A percentile compares a stretch with the other conserved stretches of the same genome.
Conservation (phyloP, 768 basidiomycete genomes). For the Termitomyces eurrhizus region DNA sequence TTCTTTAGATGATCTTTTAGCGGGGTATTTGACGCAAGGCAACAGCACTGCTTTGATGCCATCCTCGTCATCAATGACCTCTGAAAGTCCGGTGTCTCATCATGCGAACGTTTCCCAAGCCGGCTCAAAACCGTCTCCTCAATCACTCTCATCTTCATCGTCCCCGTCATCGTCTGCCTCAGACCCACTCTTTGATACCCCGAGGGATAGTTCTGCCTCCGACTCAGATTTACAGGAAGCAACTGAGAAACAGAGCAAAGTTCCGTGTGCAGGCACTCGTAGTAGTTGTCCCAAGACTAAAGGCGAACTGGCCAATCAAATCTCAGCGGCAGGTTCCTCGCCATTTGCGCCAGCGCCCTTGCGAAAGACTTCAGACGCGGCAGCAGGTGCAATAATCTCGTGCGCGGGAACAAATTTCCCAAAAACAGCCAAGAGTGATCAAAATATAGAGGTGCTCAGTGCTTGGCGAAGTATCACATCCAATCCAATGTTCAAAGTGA, state of each 20-base stretch:
- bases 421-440: slow-evolving; percentile 60
- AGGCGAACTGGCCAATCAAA: slow-evolving; percentile 45
- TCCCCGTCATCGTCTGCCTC: slow-evolving; percentile 28
- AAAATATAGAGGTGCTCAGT: slow-evolving; percentile 72
- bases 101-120: slow-evolving; percentile 25
- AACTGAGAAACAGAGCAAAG: slow-evolving; percentile 14
- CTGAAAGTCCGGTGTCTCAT: slow-evolving; percentile 58
- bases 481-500: slow-evolving; percentile 72
- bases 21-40: slow-evolving; percentile 29
- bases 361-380: slow-evolving; percentile 40
- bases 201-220: slow-evolving; percentile 28
- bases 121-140: slow-evolving; percentile 16
- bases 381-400: slow-evolving; percentile 50
- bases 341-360: slow-evolving; percentile 45
- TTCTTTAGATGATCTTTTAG: slow-evolving; percentile 45
- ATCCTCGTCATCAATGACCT: slow-evolving; percentile 29
- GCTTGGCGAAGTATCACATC: slow-evolving; percentile 78
- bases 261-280: neutral
- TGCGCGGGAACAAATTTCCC: slow-evolving; percentile 71
- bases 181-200: slow-evolving; percentile 32
- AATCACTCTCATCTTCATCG: slow-evolving; percentile 39
- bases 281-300: slow-evolving; percentile 51
- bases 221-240: slow-evolving; percentile 23
- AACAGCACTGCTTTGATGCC: slow-evolving; percentile 27
- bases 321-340: slow-evolving; percentile 55